Base-by-base conservation (phyloP, 2,329 filamentous ascomycete species). In the Penicillium sp. region DNA sequence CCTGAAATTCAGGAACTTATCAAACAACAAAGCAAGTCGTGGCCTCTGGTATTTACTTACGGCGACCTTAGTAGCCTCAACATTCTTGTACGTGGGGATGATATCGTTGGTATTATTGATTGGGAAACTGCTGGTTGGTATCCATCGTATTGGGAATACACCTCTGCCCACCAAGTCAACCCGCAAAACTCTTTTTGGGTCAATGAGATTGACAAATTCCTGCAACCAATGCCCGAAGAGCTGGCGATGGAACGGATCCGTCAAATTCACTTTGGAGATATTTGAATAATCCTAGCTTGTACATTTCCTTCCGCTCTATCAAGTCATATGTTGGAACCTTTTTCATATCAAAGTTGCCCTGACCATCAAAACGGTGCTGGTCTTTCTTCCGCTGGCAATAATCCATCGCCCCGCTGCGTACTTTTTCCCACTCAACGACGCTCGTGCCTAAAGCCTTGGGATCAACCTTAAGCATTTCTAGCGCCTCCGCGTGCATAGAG, bases 341-440 rank as follows among this genome's bases (percentile, higher is more conserved):
- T n/a, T n/a, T n/a, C n/a, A n/a, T n/a, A n/a, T n/a, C n/a, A n/a
- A n/a, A n/a, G 9, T 59, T 45, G 1, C 54, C 57, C 45, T 63
- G 53, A 37, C 65, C 64, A 56, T 74, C 69, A 50, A 75, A 75
- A 0, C 71, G 66, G 54, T 72, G 67, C 38, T 67, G 56, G 5
- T 58, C 62, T 48, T 61, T 68, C 57, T 75, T 75, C 39, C 57
- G 48, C 38, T 64, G 52, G n/a, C 66, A 64, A 55, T 75, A 76
- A 45, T 44, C 53, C 66, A 74, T 69, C 3, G 64, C 28, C 67
- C 3, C 56, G 37, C 68, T 59, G 9, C 67, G 63, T 3, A 74
- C 62, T 7, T 28, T 52, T 5, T 55, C 47, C 72, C 69, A 75
- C 24, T 66, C 57, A 5, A 53, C 35, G 0, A 60, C 51, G 24